Evolutionary conservation across 352 stramenopile species (phyloP).

Genomic region (Phytophthora capsici): DNA sequence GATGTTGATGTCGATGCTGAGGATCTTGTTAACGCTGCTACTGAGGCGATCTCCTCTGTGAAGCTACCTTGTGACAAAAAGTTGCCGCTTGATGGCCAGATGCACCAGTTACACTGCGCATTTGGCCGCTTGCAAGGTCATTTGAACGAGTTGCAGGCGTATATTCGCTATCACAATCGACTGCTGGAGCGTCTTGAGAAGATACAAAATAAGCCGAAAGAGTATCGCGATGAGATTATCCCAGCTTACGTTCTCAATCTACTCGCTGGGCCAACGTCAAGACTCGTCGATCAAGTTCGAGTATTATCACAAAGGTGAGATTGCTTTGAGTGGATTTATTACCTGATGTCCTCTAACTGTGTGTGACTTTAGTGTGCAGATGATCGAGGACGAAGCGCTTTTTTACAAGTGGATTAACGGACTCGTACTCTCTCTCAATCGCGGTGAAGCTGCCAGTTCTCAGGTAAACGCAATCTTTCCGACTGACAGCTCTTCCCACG

Average conservation of each 20-base stretch:
- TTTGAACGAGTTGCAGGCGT: constrained; percentile 43
- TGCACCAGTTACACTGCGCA: constrained; percentile 49
- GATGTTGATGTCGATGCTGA: constrained; percentile 35
- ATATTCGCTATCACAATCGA: constrained; percentile 46
- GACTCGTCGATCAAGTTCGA: constrained; percentile 50
- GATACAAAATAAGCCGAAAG: constrained; percentile 33
- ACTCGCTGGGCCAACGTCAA: constrained; percentile 33
- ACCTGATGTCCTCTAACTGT: neutral
- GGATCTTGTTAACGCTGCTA: constrained; percentile 11
- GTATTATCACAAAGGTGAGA: constrained; percentile 48
- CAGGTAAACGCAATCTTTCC: neutral
- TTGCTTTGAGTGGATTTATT: neutral
- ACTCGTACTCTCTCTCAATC: constrained; percentile 39
- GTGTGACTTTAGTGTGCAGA: constrained; percentile 45
- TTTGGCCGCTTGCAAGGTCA: constrained; percentile 52
- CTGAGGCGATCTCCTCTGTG: constrained; percentile 1
- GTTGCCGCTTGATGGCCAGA: constrained; percentile 29
- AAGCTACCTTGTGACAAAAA: neutral
- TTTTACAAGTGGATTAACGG: constrained; percentile 83
- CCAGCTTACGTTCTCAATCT: constrained; percentile 55
- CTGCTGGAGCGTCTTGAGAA: constrained; percentile 46
- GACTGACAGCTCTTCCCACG: neutral
- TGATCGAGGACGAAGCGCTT: constrained; percentile 62
- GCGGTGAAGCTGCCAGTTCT: neutral
- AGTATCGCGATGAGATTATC: constrained; percentile 32